Percentiles rank a stretch among this genome's conserved stretches.
These are phyloP conservation scores for Ailanthus altissimus DNA, from an alignment of 345 rosid species.

Conservation along the genomic window DNA sequence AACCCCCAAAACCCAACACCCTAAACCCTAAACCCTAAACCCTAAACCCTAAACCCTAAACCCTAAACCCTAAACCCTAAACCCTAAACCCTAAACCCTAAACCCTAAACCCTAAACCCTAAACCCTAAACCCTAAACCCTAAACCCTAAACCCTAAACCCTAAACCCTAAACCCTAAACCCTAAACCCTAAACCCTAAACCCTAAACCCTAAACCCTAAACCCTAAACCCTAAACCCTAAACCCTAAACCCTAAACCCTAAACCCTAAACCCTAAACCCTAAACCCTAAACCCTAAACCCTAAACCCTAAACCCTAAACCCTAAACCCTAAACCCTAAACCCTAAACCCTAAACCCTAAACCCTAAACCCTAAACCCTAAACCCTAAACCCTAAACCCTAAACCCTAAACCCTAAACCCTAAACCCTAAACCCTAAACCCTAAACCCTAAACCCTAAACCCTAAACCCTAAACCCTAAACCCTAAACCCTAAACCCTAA, in stretches of 20 bases:
- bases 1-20: neutral
- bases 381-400: too few species aligned
- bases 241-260: constrained; percentile 21
- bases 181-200: constrained; percentile 25
- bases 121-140: constrained; percentile 10
- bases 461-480: too few species aligned
- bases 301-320: neutral
- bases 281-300: constrained; percentile 15
- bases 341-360: constrained; percentile 20
- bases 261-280: constrained; percentile 15
- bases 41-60: neutral
- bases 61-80: neutral
- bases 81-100: constrained; percentile 23
- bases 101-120: constrained; percentile 7
- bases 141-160: neutral
- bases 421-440: too few species aligned
- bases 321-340: constrained; percentile 18
- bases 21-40: constrained; percentile 7
- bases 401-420: too few species aligned
- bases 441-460: too few species aligned
- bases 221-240: constrained; percentile 1
- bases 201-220: constrained; percentile 28
- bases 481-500: too few species aligned
- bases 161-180: constrained; percentile 16
- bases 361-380: neutral